A percentile compares a stretch with the other conserved stretches of the same genome.
These are phyloP conservation scores for Fraxinus quadrangulata DNA, from an alignment of 257 asterid genomes.

Conservation along the genomic window DNA sequence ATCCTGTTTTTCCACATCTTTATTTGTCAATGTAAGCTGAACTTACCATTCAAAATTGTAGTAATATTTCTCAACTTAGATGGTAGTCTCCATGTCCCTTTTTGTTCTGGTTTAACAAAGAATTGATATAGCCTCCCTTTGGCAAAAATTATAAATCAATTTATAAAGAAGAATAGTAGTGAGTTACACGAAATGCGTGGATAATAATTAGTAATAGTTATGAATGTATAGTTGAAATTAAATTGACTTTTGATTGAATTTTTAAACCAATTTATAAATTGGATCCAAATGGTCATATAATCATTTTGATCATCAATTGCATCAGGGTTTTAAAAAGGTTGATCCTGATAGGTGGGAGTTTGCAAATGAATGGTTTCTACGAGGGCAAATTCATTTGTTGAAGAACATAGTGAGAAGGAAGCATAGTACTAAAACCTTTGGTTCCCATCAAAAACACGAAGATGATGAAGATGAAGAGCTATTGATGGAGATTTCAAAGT, in stretches of 20 bases:
- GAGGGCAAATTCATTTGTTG: slow-evolving; percentile 71
- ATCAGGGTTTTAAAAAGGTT: slow-evolving; percentile 79
- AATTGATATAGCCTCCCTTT: neutral
- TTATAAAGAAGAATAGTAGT: too few species aligned
- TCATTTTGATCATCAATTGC: slow-evolving; percentile 12
- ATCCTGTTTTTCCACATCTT: neutral
- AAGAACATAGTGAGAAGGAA: slow-evolving; percentile 65
- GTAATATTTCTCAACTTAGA: neutral
- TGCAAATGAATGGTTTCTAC: slow-evolving; percentile 85
- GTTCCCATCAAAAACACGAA: slow-evolving; percentile 23
- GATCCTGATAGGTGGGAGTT: slow-evolving; percentile 93
- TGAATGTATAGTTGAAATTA: too few species aligned
- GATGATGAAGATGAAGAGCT: slow-evolving; percentile 47
- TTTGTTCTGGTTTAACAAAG: neutral
- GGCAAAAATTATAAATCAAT: too few species aligned
- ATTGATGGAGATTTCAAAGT: slow-evolving; percentile 38
- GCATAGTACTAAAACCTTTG: slow-evolving; percentile 26
- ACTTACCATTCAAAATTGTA: neutral
- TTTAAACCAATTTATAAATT: too few species aligned
- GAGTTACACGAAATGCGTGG: too few species aligned
- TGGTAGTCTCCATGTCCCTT: neutral
- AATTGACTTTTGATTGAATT: too few species aligned
- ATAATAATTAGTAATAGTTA: too few species aligned
- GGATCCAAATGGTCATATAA: too few species aligned
- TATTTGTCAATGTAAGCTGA: neutral